Conservation (phyloP, 2,329 filamentous ascomycete genomes). For the Fusarium burgessii region DNA sequence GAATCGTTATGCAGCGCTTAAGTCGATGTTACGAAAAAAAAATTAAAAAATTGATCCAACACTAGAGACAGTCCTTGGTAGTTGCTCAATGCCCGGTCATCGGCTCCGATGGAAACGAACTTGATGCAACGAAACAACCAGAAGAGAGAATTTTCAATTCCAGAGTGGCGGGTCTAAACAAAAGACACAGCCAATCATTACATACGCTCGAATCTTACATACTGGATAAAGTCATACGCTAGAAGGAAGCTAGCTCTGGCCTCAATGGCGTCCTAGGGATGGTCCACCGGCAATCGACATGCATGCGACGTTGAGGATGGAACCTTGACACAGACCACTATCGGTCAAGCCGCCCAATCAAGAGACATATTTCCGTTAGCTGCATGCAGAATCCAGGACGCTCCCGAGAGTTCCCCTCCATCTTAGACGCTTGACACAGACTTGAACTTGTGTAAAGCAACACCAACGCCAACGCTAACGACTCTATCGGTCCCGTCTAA, state of each 20-base stretch:
- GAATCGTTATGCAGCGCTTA: conserved; percentile 25
- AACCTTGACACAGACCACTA: conserved; percentile 24
- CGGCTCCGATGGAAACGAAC: conserved; percentile 39
- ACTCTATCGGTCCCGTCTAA: conserved; percentile 24
- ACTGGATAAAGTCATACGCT: conserved; percentile 42
- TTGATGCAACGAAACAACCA: conserved; percentile 10
- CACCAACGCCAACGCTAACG: background rate
- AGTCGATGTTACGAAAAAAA: conserved; percentile 41
- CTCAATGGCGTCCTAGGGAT: conserved; percentile 7
- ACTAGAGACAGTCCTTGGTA: conserved; percentile 6
- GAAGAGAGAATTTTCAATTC: conserved; percentile 41
- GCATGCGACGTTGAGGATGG: conserved; percentile 14
- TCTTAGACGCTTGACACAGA: background rate
- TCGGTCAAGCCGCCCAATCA: conserved; percentile 41
- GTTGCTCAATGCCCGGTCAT: conserved; percentile 36
- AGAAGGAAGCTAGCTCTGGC: conserved; percentile 17
- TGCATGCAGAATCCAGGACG: conserved; percentile 42
- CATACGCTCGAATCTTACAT: conserved; percentile 3
- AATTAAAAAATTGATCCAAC: too few species aligned
- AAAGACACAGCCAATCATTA: conserved; percentile 35
- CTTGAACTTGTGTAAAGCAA: conserved; percentile 2
- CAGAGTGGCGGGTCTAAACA: conserved; percentile 31
- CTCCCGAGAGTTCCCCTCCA: conserved; percentile 26
- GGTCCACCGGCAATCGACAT: conserved; percentile 40
- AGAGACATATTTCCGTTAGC: conserved; percentile 20